A percentile compares a stretch with the other conserved stretches of the same genome.
phyloP scores from a whole-genome alignment of 208 protist species.

The Trypanosomatidae sp. region DNA sequence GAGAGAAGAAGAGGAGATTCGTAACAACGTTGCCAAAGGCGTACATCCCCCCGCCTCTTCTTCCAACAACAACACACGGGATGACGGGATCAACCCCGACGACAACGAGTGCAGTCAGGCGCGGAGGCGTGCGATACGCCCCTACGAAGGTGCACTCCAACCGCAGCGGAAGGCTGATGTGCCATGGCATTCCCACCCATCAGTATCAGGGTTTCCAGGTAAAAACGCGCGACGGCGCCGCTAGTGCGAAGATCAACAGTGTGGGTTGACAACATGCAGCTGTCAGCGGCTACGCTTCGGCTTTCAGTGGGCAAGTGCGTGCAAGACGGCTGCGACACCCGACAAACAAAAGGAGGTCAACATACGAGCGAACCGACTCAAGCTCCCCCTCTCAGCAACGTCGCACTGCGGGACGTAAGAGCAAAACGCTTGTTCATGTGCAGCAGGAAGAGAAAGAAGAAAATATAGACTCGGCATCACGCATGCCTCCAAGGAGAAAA shows the following conservation, averaged over 20 bases:
- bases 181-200: not conserved
- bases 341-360: not conserved
- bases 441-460: not conserved
- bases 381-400: not conserved
- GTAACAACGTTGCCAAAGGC: not conserved
- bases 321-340: not conserved
- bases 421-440: not conserved
- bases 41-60: not conserved
- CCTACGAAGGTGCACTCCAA: constrained; percentile 3
- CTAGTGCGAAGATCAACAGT: not conserved
- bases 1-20: not conserved
- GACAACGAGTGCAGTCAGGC: not conserved
- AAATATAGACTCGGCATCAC: not conserved
- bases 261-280: not conserved
- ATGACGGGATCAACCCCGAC: not conserved
- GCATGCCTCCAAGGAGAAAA: not conserved
- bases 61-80: not conserved
- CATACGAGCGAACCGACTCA: not conserved
- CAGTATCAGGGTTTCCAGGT: not conserved
- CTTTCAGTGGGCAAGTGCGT: not conserved
- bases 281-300: not conserved
- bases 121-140: not conserved
- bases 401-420: too few species aligned
- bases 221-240: not conserved
- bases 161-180: not conserved